A percentile compares a stretch with the other conserved stretches of the same genome.
Conservation (phyloP, 2,329 filamentous ascomycete genomes). For the Botryotinia calthae region DNA sequence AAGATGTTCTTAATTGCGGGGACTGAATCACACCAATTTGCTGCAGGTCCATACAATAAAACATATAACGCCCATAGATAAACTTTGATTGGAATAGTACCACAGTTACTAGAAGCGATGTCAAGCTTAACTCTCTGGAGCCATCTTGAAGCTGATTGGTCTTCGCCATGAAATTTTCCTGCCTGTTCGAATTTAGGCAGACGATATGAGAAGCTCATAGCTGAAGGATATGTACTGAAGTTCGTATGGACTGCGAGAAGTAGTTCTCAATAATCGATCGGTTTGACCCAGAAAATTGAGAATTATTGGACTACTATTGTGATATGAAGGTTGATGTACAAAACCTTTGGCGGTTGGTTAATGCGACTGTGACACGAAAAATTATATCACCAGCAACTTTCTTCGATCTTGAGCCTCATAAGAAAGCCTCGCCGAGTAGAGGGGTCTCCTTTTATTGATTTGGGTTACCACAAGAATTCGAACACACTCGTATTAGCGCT, state of each 20-base stretch:
- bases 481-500: neutral
- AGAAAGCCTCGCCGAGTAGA: neutral
- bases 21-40: conserved; percentile 6
- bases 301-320: neutral
- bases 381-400: neutral
- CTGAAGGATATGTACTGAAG: neutral
- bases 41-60: conserved; percentile 7
- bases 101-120: neutral
- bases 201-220: neutral
- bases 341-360: neutral
- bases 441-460: neutral
- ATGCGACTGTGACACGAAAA: neutral
- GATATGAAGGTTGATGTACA: neutral
- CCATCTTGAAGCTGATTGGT: conserved; percentile 9
- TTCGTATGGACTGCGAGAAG: neutral
- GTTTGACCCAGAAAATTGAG: neutral
- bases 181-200: conserved; percentile 1
- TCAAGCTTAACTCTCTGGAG: neutral
- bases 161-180: conserved; percentile 1
- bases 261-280: neutral
- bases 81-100: neutral
- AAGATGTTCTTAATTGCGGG: neutral
- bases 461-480: neutral
- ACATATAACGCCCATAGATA: neutral
- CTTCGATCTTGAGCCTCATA: neutral